Evolutionary conservation across 2,329 filamentous ascomycete genomes (phyloP).

Genomic region (Thelonectria blattea): DNA sequence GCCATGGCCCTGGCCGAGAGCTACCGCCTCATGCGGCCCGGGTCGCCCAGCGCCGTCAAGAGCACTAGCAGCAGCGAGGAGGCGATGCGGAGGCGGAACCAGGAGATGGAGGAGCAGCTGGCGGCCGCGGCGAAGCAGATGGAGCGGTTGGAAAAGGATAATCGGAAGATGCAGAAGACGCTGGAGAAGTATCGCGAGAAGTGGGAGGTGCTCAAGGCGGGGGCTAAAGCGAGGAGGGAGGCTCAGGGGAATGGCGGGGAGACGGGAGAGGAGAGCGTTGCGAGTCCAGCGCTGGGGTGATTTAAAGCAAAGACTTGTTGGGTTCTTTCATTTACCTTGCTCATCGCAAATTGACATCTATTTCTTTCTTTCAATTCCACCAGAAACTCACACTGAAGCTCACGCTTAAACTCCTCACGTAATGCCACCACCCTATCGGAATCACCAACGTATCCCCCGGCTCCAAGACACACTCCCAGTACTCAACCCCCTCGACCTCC

Average conservation of each 20-base stretch:
- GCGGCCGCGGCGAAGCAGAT: constrained; percentile 63
- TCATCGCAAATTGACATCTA: not conserved
- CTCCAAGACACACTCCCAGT: constrained; percentile 77
- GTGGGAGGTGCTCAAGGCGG: constrained; percentile 67
- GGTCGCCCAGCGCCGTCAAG: constrained; percentile 53
- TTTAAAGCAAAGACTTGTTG: constrained; percentile 11
- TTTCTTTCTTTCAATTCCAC: constrained; percentile 65
- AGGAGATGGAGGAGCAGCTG: constrained; percentile 73
- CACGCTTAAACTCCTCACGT: constrained; percentile 81
- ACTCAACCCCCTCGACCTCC: constrained; percentile 65
- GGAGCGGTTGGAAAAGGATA: constrained; percentile 69
- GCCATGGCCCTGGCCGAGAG: constrained; percentile 87
- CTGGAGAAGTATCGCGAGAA: constrained; percentile 64
- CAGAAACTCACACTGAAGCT: constrained; percentile 98
- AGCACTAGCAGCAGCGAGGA: constrained; percentile 37
- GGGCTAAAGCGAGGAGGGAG: constrained; percentile 61
- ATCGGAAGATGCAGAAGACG: constrained; percentile 61
- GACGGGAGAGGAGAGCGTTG: constrained; percentile 43
- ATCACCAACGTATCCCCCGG: constrained; percentile 89
- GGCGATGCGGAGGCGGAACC: constrained; percentile 55
- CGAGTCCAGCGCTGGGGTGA: constrained; percentile 24
- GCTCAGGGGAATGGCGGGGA: constrained; percentile 46
- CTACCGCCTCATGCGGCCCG: constrained; percentile 66
- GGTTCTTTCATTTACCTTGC: not conserved
- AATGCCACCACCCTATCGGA: constrained; percentile 98